Base-by-base conservation (phyloP, 2,329 filamentous ascomycete species). In the Fusarium sp. region DNA sequence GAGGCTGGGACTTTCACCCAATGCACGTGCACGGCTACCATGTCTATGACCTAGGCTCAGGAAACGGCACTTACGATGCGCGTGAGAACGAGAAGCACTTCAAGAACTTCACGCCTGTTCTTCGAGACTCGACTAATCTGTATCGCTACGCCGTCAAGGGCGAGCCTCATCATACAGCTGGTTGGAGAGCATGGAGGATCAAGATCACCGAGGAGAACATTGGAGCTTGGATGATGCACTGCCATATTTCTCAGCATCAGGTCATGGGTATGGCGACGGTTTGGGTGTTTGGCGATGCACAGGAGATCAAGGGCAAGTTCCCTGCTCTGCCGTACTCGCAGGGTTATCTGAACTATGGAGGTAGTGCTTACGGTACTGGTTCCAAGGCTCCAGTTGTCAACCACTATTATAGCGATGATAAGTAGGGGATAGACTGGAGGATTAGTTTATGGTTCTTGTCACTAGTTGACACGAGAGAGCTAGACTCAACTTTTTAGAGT, bases 221-320 rank as follows among this genome's bases (percentile, higher is more conserved):
- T 0, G 90, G 89, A 1, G 88, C 88, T 7, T 91, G 88, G 88
- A 88, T 91, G 87, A 82, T 91, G 70, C 89, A 91, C 78, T 91
- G 89, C 70, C 89, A 91, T 77, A 85, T 88, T 22, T 71, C 88
- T 56, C 85, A 87, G 61, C 89, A 91, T 77, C 88, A 89, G 84
- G 80, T 88, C 24, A 90, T 90, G 88, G 87, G 77, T 75, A 80
- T 81, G 84, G 60, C 74, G 39, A 78, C 63, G 18, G 70, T 79
- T 22, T 76, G 73, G 76, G 64, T 78, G 10, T 75, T 78, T 71
- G 80, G 80, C 11, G 72, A 80, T 50, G 72, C 70, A 8, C 56
- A 64, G 2, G 72, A 78, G 17, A 75, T 76, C 2, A 42, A 20
- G 9, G 63, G 17, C 47, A 74, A 69, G 55, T 74, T 74, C 47